Evolutionary conservation across 495 filamentous ascomycete species (phyloP).

Genomic region (Xylaria palmicola): DNA sequence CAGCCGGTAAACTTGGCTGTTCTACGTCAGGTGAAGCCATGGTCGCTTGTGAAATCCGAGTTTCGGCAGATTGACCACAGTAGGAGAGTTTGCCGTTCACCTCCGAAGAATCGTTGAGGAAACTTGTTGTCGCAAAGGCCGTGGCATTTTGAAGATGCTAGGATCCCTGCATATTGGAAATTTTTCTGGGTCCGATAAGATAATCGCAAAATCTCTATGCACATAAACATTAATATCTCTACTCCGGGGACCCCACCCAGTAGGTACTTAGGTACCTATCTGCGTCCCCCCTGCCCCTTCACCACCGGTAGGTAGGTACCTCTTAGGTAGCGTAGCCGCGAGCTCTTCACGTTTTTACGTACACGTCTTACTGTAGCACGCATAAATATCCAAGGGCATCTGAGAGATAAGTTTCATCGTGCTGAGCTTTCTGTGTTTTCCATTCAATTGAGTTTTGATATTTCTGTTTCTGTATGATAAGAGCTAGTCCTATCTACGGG

Average conservation of each 20-base stretch:
- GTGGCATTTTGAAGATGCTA: neutral
- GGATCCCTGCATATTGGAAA: constrained; percentile 19
- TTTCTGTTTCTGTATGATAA: too few relatives aligned
- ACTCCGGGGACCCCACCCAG: too few relatives aligned
- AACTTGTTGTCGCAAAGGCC: neutral
- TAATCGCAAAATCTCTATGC: constrained; percentile 14
- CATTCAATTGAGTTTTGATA: too few relatives aligned
- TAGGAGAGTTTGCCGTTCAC: neutral
- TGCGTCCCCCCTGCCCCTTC: too few relatives aligned
- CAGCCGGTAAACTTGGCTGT: constrained; percentile 7
- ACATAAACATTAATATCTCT: neutral
- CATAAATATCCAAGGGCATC: too few relatives aligned
- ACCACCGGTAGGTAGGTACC: too few relatives aligned
- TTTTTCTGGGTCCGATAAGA: constrained; percentile 35
- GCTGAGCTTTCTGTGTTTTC: too few relatives aligned
- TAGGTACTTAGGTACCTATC: neutral
- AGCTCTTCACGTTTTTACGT: too few relatives aligned
- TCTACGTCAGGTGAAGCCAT: constrained; percentile 16
- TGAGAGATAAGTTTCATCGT: too few relatives aligned
- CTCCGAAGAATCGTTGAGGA: neutral
- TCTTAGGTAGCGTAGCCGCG: too few relatives aligned
- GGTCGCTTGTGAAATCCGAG: neutral
- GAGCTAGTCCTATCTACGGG: too few relatives aligned
- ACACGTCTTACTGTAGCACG: too few relatives aligned
- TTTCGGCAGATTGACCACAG: neutral